phyloP scores from a whole-genome alignment of 129 eudicot genomes.

The Chrysanthemum lavandulifolium region DNA sequence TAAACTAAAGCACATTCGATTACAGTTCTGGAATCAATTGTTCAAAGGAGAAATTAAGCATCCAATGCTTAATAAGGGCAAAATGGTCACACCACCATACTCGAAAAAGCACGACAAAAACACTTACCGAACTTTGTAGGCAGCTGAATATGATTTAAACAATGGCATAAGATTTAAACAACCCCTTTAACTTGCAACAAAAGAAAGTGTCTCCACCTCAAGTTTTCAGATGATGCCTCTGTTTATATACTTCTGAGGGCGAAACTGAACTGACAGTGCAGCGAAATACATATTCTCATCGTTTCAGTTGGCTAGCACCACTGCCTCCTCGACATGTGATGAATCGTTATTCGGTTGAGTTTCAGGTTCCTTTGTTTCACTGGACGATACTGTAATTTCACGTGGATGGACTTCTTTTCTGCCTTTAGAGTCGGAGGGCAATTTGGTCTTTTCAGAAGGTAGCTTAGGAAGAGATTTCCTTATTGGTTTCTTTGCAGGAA shows the following conservation, averaged over 20 bases:
- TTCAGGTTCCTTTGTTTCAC: constrained; percentile 35
- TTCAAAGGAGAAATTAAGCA: constrained; percentile 24
- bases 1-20: constrained; percentile 34
- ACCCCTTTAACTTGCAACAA: constrained; percentile 21
- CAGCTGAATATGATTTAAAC: constrained; percentile 38
- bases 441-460: constrained; percentile 72
- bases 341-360: constrained; percentile 26
- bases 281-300: constrained; percentile 29
- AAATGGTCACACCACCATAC: constrained; percentile 39
- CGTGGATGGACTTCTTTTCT: constrained; percentile 32
- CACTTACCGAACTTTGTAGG: constrained; percentile 26
- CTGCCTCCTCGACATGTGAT: constrained; percentile 33
- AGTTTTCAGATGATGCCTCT: constrained; percentile 20
- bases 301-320: constrained; percentile 22
- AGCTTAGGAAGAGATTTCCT: constrained; percentile 91
- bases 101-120: constrained; percentile 31
- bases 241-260: constrained; percentile 28
- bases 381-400: constrained; percentile 21
- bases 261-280: constrained; percentile 22
- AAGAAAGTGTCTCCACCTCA: constrained; percentile 28
- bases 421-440: constrained; percentile 38
- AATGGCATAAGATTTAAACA: constrained; percentile 29
- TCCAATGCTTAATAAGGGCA: constrained; percentile 34
- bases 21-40: constrained; percentile 35
- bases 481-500: constrained; percentile 55